Percentiles rank a stretch among this genome's conserved stretches.
These are phyloP conservation scores for Hypoxylon rubiginosum DNA, from an alignment of 2,329 filamentous ascomycete species.

Conservation along the genomic window DNA sequence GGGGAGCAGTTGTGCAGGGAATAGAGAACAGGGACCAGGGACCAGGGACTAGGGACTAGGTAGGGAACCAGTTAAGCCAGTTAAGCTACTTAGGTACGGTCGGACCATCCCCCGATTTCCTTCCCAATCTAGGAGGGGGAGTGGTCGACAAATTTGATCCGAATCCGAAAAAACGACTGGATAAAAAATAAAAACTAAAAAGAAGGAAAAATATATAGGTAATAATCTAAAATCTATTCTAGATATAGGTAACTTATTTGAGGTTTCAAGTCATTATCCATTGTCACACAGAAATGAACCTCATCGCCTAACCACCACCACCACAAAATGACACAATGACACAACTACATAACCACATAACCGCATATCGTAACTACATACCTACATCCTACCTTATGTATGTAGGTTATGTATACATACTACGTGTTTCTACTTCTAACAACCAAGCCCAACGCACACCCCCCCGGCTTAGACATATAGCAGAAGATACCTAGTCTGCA, in stretches of 20 bases:
- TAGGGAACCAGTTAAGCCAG: not conserved
- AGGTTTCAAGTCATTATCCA: not conserved
- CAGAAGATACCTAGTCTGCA: constrained; percentile 7
- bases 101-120: constrained; percentile 22
- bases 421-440: constrained; percentile 12
- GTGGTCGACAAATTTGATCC: constrained; percentile 28
- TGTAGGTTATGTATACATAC: too few species aligned
- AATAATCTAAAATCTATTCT: constrained; percentile 17
- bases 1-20: not conserved
- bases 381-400: too few species aligned
- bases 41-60: too few species aligned
- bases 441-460: constrained; percentile 21
- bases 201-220: constrained; percentile 23
- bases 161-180: constrained; percentile 21
- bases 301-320: not conserved
- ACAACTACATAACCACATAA: constrained; percentile 7
- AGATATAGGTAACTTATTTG: not conserved
- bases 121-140: constrained; percentile 21
- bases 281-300: constrained; percentile 29
- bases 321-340: too few species aligned
- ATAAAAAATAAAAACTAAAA: constrained; percentile 25
- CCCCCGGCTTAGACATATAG: constrained; percentile 35
- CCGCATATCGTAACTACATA: constrained; percentile 15
- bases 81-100: constrained; percentile 4
- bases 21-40: not conserved